Percentiles rank a stretch among this genome's conserved stretches.
These are phyloP conservation scores for Stereum hirsutum DNA, from an alignment of 1,284 basidiomycete genomes.

Conservation along the genomic window DNA sequence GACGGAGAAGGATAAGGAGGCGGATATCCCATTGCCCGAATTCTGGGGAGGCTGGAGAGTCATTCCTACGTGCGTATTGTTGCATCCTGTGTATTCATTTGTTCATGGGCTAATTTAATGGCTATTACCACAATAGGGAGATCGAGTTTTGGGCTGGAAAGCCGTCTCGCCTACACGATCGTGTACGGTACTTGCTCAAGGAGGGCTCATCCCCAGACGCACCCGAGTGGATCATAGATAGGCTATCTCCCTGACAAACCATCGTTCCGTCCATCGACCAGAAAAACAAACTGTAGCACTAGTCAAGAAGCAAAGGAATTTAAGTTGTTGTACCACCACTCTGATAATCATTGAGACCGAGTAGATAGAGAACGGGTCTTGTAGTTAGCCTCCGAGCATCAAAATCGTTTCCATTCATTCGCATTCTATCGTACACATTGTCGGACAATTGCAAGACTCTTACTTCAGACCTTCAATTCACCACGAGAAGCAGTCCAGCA, in stretches of 20 bases:
- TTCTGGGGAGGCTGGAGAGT: slow-evolving; percentile 98
- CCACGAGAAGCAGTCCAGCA: slow-evolving; percentile 32
- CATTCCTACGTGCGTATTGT: slow-evolving; percentile 66
- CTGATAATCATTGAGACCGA: too few species aligned
- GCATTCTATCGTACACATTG: background rate
- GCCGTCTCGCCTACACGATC: slow-evolving; percentile 84
- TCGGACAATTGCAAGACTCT: background rate
- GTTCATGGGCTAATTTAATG: background rate
- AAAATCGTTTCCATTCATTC: too few species aligned
- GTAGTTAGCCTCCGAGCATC: too few species aligned
- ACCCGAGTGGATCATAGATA: slow-evolving; percentile 63
- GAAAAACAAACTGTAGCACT: too few species aligned
- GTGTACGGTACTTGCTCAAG: slow-evolving; percentile 70
- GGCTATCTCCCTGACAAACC: slow-evolving; percentile 67
- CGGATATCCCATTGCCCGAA: slow-evolving; percentile 71
- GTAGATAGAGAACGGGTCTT: too few species aligned
- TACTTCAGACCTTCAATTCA: slow-evolving; percentile 6
- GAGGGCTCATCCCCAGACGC: slow-evolving; percentile 38
- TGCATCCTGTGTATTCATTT: background rate
- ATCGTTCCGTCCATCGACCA: too few species aligned
- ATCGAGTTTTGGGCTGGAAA: slow-evolving; percentile 94
- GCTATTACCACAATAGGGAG: slow-evolving; percentile 40
- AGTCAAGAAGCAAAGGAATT: too few species aligned
- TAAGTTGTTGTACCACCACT: too few species aligned
- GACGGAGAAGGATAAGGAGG: slow-evolving; percentile 28